Evolutionary conservation across 257 asterid genomes (phyloP), one percentile per base, ranked within the genome.

Genomic region (Nicotiana knightiana): DNA sequence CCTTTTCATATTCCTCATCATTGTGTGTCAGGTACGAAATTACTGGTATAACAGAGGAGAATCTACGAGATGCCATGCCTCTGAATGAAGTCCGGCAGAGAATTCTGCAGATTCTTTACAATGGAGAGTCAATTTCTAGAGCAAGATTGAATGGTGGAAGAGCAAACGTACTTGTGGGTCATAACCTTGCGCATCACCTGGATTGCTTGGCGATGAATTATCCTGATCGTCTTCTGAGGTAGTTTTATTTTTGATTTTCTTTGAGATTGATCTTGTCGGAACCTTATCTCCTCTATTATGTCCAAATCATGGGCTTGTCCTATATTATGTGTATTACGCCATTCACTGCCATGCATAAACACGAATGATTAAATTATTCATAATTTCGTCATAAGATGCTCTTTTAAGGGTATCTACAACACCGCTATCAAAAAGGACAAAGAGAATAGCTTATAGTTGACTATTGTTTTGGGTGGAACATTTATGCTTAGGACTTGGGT

Each of bases 221-320:
- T 85, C 94, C 90, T 17, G 86, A 88, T 88, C 90, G 86, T 87
- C 48, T 89, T 76, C 85, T 87, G 83, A 89, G 94, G 94, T 91
- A 75, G 70, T 76, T 82, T 83, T 62, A 66, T 66, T 32, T 13
- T 46, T 46, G 26, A 7, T 13, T 1, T 7, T 30, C 78, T 26
- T 79, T 48, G 61, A 15, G 48, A 70, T 28, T 13, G 39, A 73
- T 73, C 51, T 71, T 73, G 21, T 73, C 4, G 4, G 24, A 73
- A 73, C 79, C 62, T 73, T 73, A 55, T 48, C 55, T 73, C 61
- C 61, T 73, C 26, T 26, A 43, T 26, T 13, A 24, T 73, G 24
- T 15, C 62, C 43, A 73, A 24, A 73, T 33, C 62, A 24, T 48
- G 37, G 43, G 53, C 15, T 67, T 35, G 53, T 73, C 39, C 61